Evolutionary conservation across 148 eudicot species (phyloP), one percentile per base, ranked within the genome.

Genomic region (Spergularia marina): DNA sequence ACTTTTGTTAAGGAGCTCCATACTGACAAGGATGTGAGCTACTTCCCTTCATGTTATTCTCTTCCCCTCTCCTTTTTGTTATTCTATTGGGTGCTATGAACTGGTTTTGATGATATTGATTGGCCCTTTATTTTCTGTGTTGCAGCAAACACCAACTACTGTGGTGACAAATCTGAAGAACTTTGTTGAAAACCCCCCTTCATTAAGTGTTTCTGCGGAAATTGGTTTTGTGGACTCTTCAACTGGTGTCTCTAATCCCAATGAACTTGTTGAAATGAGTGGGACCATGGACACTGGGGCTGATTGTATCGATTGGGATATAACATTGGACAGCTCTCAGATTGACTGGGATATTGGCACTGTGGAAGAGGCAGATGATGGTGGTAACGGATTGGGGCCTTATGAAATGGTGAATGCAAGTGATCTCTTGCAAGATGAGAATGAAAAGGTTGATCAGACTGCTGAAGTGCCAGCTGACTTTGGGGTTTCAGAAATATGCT

Each of bases 261-360:
- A 76, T 78, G 91, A 86, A 75, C 83, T 83, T 17, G 60, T 78
- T 52, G 78, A 74, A 65, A 60, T 47, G 65, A 52, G 80, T 65
- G 87, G 81, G 61, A 83, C 78, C 69, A 71, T 80, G 72, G 83
- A 69, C 14, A 76, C 67, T 64, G 82, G 80, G 55, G 86, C 83
- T 40, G 92, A 84, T 55, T 78, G 67, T 76, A 94, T 94, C 81
- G 96, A 94, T 79, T 92, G 98, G 98, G 97, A 94, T 87, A 89
- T 94, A 71, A 85, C 96, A 21, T 47, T 88, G 67, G 97, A 92
- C 64, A 88, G 90, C 84, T 78, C 97, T 79, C 93, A 90, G 89
- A 94, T 94, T 81, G 98, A 94, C 81, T 94, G 98, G 98, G 98
- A 92, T 87, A 87, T 91, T 70, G 97, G 92, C 52, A 79, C 88